These are phyloP conservation scores for Cucurbita argyrosperma DNA, from an alignment of 306 rosid species.

Conservation along the genomic window DNA sequence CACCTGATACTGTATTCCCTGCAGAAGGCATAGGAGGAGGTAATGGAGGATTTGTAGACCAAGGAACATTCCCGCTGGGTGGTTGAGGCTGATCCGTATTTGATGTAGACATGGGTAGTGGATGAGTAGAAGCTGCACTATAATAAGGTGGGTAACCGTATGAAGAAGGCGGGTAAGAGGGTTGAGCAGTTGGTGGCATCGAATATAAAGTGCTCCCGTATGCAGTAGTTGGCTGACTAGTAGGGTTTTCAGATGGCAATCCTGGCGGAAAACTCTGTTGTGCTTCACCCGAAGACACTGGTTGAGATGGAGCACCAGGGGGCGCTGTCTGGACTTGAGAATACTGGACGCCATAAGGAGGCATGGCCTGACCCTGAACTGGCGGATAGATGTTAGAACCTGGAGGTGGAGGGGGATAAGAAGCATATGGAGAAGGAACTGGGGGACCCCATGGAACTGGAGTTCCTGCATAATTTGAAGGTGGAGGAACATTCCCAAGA, in stretches of 20 bases:
- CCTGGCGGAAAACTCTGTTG: slow-evolving; percentile 87
- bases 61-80: slow-evolving; percentile 47
- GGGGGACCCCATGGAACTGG: slow-evolving; percentile 99
- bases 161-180: slow-evolving; percentile 52
- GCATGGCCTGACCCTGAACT: slow-evolving; percentile 67
- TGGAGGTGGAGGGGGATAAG: slow-evolving; percentile 73
- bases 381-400: slow-evolving; percentile 77
- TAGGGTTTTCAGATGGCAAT: slow-evolving; percentile 54
- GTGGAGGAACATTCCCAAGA: slow-evolving; percentile 47
- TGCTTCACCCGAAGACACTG: slow-evolving; percentile 44
- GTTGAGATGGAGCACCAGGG: slow-evolving; percentile 78
- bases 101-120: slow-evolving; percentile 31
- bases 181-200: slow-evolving; percentile 54
- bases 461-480: slow-evolving; percentile 38
- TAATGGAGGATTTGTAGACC: slow-evolving; percentile 54
- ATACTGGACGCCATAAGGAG: slow-evolving; percentile 66
- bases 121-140: slow-evolving; percentile 62
- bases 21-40: slow-evolving; percentile 43
- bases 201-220: slow-evolving; percentile 43
- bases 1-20: slow-evolving; percentile 46
- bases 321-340: slow-evolving; percentile 55
- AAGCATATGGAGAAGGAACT: slow-evolving; percentile 57
- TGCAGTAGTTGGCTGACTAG: slow-evolving; percentile 39
- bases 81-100: slow-evolving; percentile 40
- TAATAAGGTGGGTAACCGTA: slow-evolving; percentile 80